Base-by-base conservation (phyloP, 2,329 filamentous ascomycete genomes). In the Ceratocystis diversiconidia region DNA sequence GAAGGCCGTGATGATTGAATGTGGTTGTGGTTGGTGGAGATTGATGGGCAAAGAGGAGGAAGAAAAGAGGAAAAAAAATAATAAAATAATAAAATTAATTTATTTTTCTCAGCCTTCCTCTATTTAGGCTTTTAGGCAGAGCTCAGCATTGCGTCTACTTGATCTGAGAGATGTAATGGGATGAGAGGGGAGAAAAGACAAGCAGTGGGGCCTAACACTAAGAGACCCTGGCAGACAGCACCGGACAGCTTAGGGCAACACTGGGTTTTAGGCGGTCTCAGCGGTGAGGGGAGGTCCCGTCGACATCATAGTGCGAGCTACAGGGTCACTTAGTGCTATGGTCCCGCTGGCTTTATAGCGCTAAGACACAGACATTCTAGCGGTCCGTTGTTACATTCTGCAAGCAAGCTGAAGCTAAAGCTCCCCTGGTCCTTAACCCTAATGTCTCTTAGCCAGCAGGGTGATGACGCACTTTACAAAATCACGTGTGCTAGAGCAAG, bases 61-160 rank as follows among this genome's bases (percentile, higher is more conserved):
- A 25, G 48, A 52, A 52, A 7, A 52, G 48, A 25, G 7, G n/a
- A 52, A 60, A 60, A 60, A 36, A 41, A 41, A 41, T 41, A 41
- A 41, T 41, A 41, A 41, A 41, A 15, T 41, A 41, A 41, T 5
- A 15, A 41, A 41, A 30, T 28, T 50, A 52, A n/a, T 52, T 52
- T 52, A 22, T 52, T 52, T 52, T 52, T 52, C 22, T 52, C 22
- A 52, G 22, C 48, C 22, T 25, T 52, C 48, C 12, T 8, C n/a
- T n/a, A n/a, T 52, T 52, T 25, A 52, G 48, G 7, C 48, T 52
- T 50, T 25, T 52, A 52, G 48, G 48, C 48, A 52, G 48, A 19
- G 48, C n/a, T 52, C 48, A 52, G 48, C n/a, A n/a, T 52, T 52
- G 48, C 48, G 48, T 52, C 48, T 52, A 19, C 48, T 52, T 52